phyloP scores from a whole-genome alignment of 768 basidiomycete species.

The Coprinopsis strossmayeri region DNA sequence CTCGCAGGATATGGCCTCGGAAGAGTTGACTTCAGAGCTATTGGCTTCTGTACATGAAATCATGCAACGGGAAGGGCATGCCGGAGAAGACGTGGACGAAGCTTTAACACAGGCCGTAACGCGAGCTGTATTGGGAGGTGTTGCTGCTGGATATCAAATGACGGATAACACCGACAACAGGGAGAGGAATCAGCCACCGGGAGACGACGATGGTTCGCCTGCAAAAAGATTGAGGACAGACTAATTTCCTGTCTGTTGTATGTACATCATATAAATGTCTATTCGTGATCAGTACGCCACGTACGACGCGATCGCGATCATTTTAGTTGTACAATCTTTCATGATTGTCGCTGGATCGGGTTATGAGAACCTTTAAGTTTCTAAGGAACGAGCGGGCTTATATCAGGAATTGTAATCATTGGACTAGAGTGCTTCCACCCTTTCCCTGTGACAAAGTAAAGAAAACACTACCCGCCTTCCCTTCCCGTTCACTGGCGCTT shows the following conservation, averaged over 20 bases:
- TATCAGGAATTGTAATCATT: too few species aligned
- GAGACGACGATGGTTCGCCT: slow-evolving; percentile 11
- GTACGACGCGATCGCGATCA: background rate
- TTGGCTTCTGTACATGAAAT: slow-evolving; percentile 63
- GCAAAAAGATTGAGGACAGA: slow-evolving; percentile 30
- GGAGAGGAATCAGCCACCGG: slow-evolving; percentile 13
- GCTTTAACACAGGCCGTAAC: slow-evolving; percentile 59
- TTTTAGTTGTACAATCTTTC: background rate
- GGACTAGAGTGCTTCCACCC: too few species aligned
- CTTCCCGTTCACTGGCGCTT: too few species aligned
- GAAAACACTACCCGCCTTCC: too few species aligned
- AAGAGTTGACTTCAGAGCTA: slow-evolving; percentile 59
- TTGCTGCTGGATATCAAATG: slow-evolving; percentile 55
- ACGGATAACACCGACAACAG: slow-evolving; percentile 11
- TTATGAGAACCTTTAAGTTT: too few species aligned
- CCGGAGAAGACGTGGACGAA: slow-evolving; percentile 62
- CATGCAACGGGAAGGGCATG: slow-evolving; percentile 45
- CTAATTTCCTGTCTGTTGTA: slow-evolving; percentile 1
- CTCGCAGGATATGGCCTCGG: slow-evolving; percentile 62
- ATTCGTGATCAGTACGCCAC: too few species aligned
- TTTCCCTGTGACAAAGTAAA: too few species aligned
- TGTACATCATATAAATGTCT: too few species aligned
- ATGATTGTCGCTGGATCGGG: background rate
- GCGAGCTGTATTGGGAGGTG: slow-evolving; percentile 59
- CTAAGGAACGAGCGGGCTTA: too few species aligned